Evolutionary conservation across 345 rosid species (phyloP), one percentile per base, ranked within the genome.

Genomic region (Ailanthus altissimus): DNA sequence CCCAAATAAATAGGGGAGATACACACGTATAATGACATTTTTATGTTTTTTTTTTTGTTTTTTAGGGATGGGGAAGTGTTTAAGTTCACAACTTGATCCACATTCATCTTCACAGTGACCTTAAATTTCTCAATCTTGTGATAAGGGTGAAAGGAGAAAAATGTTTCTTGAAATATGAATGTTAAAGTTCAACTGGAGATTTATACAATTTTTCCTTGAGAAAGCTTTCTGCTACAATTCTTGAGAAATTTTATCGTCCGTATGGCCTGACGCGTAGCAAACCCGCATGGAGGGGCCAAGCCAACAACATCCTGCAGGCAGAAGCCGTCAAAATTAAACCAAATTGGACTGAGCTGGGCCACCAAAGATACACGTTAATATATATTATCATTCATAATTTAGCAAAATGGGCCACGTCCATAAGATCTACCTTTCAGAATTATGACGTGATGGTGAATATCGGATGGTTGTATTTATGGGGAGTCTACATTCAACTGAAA

Each of bases 381-480:
- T 16, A n/a, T n/a, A n/a, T n/a, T n/a, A 20, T 9, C 67, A 18
- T 38, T 32, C 21, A 38, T 32, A 0, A 60, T 62, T 18, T 46
- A 2, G 14, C 67, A 36, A 20, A 36, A 50, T 74, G 61, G 54
- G 25, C 63, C 53, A 64, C 45, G 38, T 32, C 38, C 38, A 32
- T 32, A 32, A 32, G 3, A 32, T 32, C 38, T 1, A 32, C 38
- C 38, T 32, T 32, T 32, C 3, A 3, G 38, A 32, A 32, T 32
- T 5, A 63, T 62, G 67, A 60, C 12, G 40, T 63, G 70, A 58
- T 45, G 15, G n/a, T 65, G 51, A 75, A 50, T 50, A 36, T 63
- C 49, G 4, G 42, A 73, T 25, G 78, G 71, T 5, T 38, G 23
- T 8, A 1, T 63, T 7, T 36, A 23, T 64, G 50, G 36, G 70